Evolutionary conservation across 345 rosid species (phyloP).

Genomic region (Citrus inodora): DNA sequence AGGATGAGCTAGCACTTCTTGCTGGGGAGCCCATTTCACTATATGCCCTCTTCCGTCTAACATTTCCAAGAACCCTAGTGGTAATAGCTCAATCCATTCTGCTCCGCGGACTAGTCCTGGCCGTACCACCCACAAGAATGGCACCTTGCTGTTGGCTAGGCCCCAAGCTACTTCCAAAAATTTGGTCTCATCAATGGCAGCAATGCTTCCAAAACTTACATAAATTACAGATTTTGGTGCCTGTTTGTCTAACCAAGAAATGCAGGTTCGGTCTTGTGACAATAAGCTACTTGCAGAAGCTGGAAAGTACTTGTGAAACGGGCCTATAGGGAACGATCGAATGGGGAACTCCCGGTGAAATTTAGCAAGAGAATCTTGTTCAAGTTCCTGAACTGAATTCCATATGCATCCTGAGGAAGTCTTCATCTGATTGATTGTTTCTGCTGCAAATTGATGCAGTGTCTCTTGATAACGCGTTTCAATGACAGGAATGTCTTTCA

Average conservation of each 20-base stretch:
- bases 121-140: constrained; percentile 31
- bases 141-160: constrained; percentile 20
- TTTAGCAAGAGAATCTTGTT: constrained; percentile 10
- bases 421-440: constrained; percentile 10
- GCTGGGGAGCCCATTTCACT: constrained; percentile 44
- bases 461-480: constrained; percentile 15
- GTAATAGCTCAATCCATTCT: constrained; percentile 15
- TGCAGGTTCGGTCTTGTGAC: constrained; percentile 24
- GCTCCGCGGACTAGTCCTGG: constrained; percentile 12
- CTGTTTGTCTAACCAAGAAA: constrained; percentile 40
- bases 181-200: constrained; percentile 17
- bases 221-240: constrained; percentile 33
- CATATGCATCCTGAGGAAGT: constrained; percentile 31
- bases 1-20: constrained; percentile 23
- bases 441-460: constrained; percentile 5
- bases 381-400: constrained; percentile 36
- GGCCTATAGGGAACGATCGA: constrained; percentile 38
- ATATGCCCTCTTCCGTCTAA: constrained; percentile 22
- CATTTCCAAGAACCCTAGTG: constrained; percentile 29
- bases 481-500: constrained; percentile 36
- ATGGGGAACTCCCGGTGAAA: neutral
- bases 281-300: constrained; percentile 26
- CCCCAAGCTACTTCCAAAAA: constrained; percentile 26
- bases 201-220: constrained; percentile 48
- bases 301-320: constrained; percentile 36